A percentile compares a stretch with the other conserved stretches of the same genome.
phyloP scores from a whole-genome alignment of 192 early-diverging fungal genomes.

The Cladochytrium replicatum region DNA sequence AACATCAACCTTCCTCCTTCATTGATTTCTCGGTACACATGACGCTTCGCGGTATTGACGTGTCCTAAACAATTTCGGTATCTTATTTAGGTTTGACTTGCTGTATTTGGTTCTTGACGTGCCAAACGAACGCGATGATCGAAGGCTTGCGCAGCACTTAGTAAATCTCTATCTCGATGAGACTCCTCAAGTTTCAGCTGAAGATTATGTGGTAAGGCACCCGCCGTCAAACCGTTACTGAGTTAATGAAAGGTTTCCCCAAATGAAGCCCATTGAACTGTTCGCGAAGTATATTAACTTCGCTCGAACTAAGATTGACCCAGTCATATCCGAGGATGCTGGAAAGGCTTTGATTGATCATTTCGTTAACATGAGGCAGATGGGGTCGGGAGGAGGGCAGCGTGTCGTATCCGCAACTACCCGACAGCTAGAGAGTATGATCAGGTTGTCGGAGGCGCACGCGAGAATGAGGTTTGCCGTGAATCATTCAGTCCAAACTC shows the following conservation, averaged over 20 bases:
- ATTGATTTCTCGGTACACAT: constrained; percentile 83
- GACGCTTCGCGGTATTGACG: constrained; percentile 2
- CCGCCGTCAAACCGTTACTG: not conserved
- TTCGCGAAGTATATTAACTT: constrained; percentile 91
- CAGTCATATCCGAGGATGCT: constrained; percentile 66
- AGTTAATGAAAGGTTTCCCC: not conserved
- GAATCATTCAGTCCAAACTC: not conserved
- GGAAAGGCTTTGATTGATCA: constrained; percentile 60
- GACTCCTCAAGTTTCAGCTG: constrained; percentile 9
- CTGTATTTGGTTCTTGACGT: constrained; percentile 86
- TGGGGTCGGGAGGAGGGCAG: constrained; percentile 40
- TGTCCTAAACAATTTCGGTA: not conserved
- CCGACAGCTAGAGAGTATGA: constrained; percentile 94
- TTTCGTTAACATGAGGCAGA: constrained; percentile 75
- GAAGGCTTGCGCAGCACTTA: constrained; percentile 79
- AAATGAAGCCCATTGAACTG: constrained; percentile 56
- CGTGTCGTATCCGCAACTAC: constrained; percentile 73
- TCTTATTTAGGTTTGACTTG: constrained; percentile 70
- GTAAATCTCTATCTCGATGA: constrained; percentile 78
- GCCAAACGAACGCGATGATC: constrained; percentile 75
- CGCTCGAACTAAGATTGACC: constrained; percentile 64
- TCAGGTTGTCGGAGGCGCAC: constrained; percentile 86
- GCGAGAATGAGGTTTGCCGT: constrained; percentile 64
- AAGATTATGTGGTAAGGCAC: constrained; percentile 32
- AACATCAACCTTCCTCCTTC: constrained; percentile 90